Conservation (phyloP, 208 protist genomes). For the Novymonas esmeraldas region DNA sequence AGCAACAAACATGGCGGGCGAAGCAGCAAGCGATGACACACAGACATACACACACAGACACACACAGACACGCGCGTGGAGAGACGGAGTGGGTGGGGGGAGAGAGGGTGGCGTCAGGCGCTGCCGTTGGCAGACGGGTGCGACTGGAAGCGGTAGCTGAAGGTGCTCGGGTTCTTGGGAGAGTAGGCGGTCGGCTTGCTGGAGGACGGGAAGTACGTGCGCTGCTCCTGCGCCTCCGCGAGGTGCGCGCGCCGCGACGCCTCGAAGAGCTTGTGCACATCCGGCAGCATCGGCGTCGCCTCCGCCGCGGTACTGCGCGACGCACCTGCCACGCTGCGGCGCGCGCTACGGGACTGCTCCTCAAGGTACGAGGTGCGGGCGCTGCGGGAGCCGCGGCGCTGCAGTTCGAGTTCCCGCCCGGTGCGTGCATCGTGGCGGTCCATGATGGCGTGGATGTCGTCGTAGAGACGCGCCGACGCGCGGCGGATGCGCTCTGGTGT, state of each 20-base stretch:
- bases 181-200: slow-evolving; percentile 31
- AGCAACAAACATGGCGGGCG: no score
- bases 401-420: slow-evolving; percentile 56
- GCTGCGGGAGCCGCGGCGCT: slow-evolving; percentile 27
- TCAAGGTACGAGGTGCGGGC: not conserved
- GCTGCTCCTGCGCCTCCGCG: slow-evolving; percentile 51
- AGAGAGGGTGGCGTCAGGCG: not conserved
- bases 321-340: not conserved
- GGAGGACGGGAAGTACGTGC: slow-evolving; percentile 43
- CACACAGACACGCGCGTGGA: no score
- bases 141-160: slow-evolving; percentile 69
- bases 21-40: no score
- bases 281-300: slow-evolving; percentile 35
- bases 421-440: slow-evolving; percentile 48
- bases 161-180: slow-evolving; percentile 58
- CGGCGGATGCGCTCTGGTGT: slow-evolving; percentile 72
- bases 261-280: slow-evolving; percentile 70
- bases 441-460: slow-evolving; percentile 68
- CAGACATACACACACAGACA: no score
- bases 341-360: not conserved
- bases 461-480: slow-evolving; percentile 49
- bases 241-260: slow-evolving; percentile 64
- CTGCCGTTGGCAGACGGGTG: not conserved
- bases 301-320: not conserved
- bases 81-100: not conserved